These are phyloP conservation scores for Loxodes magnus DNA, from an alignment of 73 alveolate genomes.

Conservation along the genomic window DNA sequence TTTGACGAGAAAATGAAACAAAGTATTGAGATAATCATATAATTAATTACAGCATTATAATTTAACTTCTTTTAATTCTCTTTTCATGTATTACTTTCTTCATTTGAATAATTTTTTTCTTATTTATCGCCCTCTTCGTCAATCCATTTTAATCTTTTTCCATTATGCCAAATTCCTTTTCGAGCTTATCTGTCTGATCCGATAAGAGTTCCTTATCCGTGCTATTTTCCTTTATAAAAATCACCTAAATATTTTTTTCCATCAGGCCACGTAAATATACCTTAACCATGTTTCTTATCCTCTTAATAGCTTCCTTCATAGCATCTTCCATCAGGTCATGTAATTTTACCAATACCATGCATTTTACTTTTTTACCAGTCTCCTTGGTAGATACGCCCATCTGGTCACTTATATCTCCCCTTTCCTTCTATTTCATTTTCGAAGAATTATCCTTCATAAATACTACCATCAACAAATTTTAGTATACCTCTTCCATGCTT, in stretches of 20 bases:
- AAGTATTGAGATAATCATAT: too few species aligned
- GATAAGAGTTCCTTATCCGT: conserved; percentile 56
- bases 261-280: conserved; percentile 65
- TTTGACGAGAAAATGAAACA: too few species aligned
- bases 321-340: conserved; percentile 78
- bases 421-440: conserved; percentile 52
- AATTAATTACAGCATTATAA: too few species aligned
- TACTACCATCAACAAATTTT: conserved; percentile 47
- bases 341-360: conserved; percentile 68
- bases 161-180: conserved; percentile 38
- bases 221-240: conserved; percentile 68
- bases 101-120: too few species aligned
- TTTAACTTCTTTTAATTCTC: too few species aligned
- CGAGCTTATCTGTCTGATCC: conserved; percentile 19
- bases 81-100: too few species aligned
- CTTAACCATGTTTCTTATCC: conserved; percentile 69
- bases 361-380: conserved; percentile 51
- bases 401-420: conserved; percentile 47
- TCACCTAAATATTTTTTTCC: conserved; percentile 72
- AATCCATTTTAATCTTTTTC: conserved; percentile 37
- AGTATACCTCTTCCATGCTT: conserved; percentile 62
- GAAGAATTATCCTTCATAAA: conserved; percentile 43
- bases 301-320: conserved; percentile 62
- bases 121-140: too few species aligned
- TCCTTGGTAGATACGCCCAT: conserved; percentile 66